Conservation (phyloP, 768 basidiomycete genomes). For the Lactarius deliciosus region DNA sequence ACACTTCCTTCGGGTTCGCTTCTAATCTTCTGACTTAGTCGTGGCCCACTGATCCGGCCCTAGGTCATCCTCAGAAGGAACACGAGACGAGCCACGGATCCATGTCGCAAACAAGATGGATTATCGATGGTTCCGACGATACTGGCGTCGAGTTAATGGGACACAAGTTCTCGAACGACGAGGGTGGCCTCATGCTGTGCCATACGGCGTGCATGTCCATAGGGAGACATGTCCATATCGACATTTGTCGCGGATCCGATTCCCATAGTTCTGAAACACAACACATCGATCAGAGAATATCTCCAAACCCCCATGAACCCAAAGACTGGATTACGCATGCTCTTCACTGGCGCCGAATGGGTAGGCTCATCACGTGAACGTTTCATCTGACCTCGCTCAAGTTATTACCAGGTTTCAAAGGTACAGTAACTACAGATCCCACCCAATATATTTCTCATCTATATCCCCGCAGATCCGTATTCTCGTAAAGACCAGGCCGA, state of each 20-base stretch:
- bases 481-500: constrained; percentile 52
- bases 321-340: constrained; percentile 58
- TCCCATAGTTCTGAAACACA: constrained; percentile 47
- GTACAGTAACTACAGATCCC: constrained; percentile 29
- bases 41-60: background rate
- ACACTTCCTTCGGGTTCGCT: constrained; percentile 51
- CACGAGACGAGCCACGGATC: constrained; percentile 65
- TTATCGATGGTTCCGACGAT: constrained; percentile 53
- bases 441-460: background rate
- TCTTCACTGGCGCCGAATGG: constrained; percentile 46
- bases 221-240: constrained; percentile 57
- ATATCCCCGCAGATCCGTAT: constrained; percentile 49
- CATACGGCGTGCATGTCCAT: constrained; percentile 51
- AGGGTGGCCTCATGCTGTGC: constrained; percentile 63
- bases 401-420: constrained; percentile 50
- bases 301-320: constrained; percentile 44
- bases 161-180: constrained; percentile 51
- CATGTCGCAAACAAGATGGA: constrained; percentile 58
- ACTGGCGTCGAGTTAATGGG: constrained; percentile 53
- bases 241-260: constrained; percentile 47
- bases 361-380: constrained; percentile 41
- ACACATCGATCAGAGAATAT: constrained; percentile 44
- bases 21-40: background rate
- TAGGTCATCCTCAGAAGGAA: constrained; percentile 57
- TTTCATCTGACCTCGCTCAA: background rate